Conservation (phyloP, 2,329 filamentous ascomycete species). For the Penicillium sp. region DNA sequence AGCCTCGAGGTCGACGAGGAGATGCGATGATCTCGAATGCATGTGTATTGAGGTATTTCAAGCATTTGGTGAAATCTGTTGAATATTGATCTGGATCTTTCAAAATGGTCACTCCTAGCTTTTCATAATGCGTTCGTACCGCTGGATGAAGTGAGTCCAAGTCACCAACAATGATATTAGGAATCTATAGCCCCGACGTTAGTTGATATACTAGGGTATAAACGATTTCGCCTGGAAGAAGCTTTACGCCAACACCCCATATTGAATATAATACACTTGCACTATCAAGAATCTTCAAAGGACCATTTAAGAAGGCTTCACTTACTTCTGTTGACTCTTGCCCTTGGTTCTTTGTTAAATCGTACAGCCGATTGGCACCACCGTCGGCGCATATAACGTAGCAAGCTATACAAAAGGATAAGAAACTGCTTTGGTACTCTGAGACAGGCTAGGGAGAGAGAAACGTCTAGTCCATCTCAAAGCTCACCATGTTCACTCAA, state of each 20-base stretch:
- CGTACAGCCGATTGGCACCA: constrained; percentile 75
- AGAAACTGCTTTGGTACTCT: background rate
- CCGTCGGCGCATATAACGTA: constrained; percentile 84
- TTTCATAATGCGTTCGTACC: constrained; percentile 66
- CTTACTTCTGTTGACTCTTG: constrained; percentile 36
- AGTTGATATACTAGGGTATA: background rate
- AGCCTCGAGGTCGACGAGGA: constrained; percentile 8
- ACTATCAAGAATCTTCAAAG: no score
- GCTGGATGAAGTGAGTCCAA: constrained; percentile 75
- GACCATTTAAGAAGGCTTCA: background rate
- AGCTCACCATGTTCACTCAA: constrained; percentile 38
- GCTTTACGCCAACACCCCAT: background rate
- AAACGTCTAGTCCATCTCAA: background rate
- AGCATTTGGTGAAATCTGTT: constrained; percentile 88
- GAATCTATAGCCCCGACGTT: constrained; percentile 43
- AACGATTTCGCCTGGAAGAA: background rate
- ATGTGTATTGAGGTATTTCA: constrained; percentile 57
- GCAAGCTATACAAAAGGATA: constrained; percentile 49
- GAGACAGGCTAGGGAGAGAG: background rate
- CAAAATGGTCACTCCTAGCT: constrained; percentile 62
- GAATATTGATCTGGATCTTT: constrained; percentile 78
- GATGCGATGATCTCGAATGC: constrained; percentile 26
- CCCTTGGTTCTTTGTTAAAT: constrained; percentile 44
- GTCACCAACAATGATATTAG: constrained; percentile 81
- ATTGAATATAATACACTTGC: background rate